Percentiles rank a stretch among this genome's conserved stretches.
Evolutionary conservation across 306 rosid genomes (phyloP).

Genomic region (Quillaja saponaria): DNA sequence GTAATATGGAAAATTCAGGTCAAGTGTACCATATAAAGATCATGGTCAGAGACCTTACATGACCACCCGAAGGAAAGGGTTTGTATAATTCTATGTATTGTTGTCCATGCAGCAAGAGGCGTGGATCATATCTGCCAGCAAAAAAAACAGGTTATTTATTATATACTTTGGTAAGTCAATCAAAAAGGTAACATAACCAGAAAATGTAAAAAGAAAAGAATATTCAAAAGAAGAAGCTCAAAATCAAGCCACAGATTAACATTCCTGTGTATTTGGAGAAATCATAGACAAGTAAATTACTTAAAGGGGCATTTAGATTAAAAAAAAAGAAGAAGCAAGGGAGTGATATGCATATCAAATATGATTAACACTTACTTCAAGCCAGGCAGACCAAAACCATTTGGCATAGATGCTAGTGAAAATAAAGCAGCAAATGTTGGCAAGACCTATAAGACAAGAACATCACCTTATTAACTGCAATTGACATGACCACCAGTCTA

Average conservation of each 20-base stretch:
- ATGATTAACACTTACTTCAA: slow-evolving; percentile 64
- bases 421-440: slow-evolving; percentile 83
- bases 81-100: slow-evolving; percentile 85
- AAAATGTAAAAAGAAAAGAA: slow-evolving; percentile 14
- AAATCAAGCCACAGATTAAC: slow-evolving; percentile 11
- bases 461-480: neutral
- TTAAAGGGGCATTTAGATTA: slow-evolving; percentile 1
- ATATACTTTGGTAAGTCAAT: too few species aligned
- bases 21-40: slow-evolving; percentile 9
- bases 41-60: slow-evolving; percentile 54
- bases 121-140: slow-evolving; percentile 73
- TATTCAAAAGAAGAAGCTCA: slow-evolving; percentile 10
- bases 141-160: slow-evolving; percentile 15
- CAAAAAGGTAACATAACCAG: too few species aligned
- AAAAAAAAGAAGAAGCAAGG: slow-evolving; percentile 17
- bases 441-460: slow-evolving; percentile 56
- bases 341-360: slow-evolving; percentile 13
- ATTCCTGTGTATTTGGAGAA: neutral
- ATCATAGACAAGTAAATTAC: slow-evolving; percentile 4
- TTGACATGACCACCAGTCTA: neutral
- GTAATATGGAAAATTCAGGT: too few species aligned
- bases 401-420: slow-evolving; percentile 31
- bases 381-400: slow-evolving; percentile 55
- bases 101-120: slow-evolving; percentile 86
- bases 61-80: slow-evolving; percentile 74